Evolutionary conservation across 2,329 filamentous ascomycete genomes (phyloP), one percentile per base, ranked within the genome.

Genomic region (Trichoderma semiorbis): DNA sequence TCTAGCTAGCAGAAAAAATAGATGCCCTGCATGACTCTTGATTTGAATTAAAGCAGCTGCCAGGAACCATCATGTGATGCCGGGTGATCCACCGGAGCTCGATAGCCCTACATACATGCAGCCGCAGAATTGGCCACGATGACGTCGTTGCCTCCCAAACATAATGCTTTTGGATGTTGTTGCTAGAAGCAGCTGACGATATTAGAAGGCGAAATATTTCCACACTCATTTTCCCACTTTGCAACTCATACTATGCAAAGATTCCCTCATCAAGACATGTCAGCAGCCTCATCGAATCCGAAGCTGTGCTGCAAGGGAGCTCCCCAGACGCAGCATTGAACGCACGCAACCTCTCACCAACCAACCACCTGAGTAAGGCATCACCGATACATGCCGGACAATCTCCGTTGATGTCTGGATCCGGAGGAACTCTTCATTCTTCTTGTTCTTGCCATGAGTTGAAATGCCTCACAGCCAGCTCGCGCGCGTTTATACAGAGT

Each of bases 61-160:
- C 62, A 65, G 39, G 62, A 53, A 65, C 39, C 43, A 65, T 65
- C 63, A 66, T 66, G 47, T 66, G 63, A 66, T 66, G 21, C 21
- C 4, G 47, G 11, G 2, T 21, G 47, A 50, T 50, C 47, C 47
- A 50, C n/a, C 18, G 14, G 30, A 60, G 30, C 36, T 50, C 7
- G 18, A 14, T 32, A 64, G 24, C 39, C 61, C 5, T 39, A 50
- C n/a, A 12, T 39, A 16, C n/a, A 12, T 39, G 10, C n/a, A 47
- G 18, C 43, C 43, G 43, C 43, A 21, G 30, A 64, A 39, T 26
- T 64, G 61, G 62, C 62, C 28, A 65, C 26, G 36, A 66, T 66
- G 63, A 66, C 47, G 63, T 66, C 34, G 63, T 66, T 65, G 63
- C 28, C 63, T n/a, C 62, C 28, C 36, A 43, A 34, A 3, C 36